phyloP scores from a whole-genome alignment of 306 rosid species.

The Gillenia trifoliata region DNA sequence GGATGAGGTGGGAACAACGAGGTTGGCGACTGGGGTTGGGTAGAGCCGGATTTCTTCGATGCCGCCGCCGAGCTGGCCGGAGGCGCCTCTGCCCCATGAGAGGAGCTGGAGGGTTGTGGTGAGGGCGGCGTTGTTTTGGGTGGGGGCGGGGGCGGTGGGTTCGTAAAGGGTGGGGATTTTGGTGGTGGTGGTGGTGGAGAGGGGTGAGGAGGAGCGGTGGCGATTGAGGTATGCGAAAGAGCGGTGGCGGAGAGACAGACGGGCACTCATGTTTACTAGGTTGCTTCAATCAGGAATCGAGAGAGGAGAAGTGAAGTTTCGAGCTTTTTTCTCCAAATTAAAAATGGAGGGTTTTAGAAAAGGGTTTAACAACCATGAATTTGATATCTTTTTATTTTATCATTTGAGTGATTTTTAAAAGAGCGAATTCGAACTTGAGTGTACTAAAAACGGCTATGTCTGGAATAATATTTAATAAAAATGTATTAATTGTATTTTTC shows the following conservation, averaged over 20 bases:
- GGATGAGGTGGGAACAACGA: conserved; percentile 46
- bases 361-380: not conserved
- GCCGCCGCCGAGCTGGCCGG: conserved; percentile 97
- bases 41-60: conserved; percentile 77
- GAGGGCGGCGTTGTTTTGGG: conserved; percentile 18
- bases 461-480: no score
- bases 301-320: not conserved
- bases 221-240: conserved; percentile 27
- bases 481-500: no score
- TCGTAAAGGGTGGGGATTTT: conserved; percentile 55
- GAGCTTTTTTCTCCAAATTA: no score
- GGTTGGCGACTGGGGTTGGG: conserved; percentile 76
- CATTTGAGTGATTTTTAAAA: no score
- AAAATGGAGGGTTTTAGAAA: conserved; percentile 1
- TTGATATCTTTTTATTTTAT: no score
- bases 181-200: conserved; percentile 24
- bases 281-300: not conserved
- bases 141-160: conserved; percentile 26
- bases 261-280: not conserved
- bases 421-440: no score
- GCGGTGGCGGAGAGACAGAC: conserved; percentile 16
- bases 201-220: conserved; percentile 24
- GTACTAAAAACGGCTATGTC: no score
- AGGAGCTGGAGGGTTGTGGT: conserved; percentile 53
- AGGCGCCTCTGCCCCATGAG: conserved; percentile 94